Conservation (phyloP, 2,329 filamentous ascomycete genomes). For the Trichophaea hybrida region DNA sequence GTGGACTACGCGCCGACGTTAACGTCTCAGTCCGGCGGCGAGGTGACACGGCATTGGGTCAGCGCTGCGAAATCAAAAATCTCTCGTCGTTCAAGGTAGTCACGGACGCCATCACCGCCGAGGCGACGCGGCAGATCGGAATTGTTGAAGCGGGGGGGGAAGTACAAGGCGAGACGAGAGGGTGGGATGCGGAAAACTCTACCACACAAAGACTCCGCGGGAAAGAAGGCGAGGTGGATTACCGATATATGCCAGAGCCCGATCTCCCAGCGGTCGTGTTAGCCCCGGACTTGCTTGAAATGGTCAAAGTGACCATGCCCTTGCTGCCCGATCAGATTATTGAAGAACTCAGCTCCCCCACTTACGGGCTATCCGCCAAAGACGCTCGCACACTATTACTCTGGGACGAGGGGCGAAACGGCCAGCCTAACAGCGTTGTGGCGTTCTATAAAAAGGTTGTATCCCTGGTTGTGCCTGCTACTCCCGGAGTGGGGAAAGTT, state of each 20-base stretch:
- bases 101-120: constrained; percentile 83
- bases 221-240: constrained; percentile 95
- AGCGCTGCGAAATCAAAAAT: constrained; percentile 95
- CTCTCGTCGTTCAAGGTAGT: constrained; percentile 87
- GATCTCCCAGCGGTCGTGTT: constrained; percentile 73
- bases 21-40: constrained; percentile 73
- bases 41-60: constrained; percentile 53
- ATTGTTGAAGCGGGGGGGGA: constrained; percentile 61
- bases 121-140: constrained; percentile 74
- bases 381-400: constrained; percentile 69
- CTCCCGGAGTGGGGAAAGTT: constrained; percentile 33
- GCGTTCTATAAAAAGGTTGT: constrained; percentile 32
- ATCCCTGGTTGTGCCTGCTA: constrained; percentile 27
- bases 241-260: constrained; percentile 95
- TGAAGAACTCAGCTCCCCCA: constrained; percentile 42
- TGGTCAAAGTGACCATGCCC: constrained; percentile 50
- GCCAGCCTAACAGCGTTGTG: constrained; percentile 46
- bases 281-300: constrained; percentile 49
- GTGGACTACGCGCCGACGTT: constrained; percentile 81
- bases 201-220: constrained; percentile 70
- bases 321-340: constrained; percentile 58
- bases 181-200: constrained; percentile 74
- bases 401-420: constrained; percentile 41
- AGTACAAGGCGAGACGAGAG: constrained; percentile 75
- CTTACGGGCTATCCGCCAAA: constrained; percentile 59